phyloP scores from a whole-genome alignment of 2,329 filamentous ascomycete species.

The Pseudogymnoascus verrucosus region DNA sequence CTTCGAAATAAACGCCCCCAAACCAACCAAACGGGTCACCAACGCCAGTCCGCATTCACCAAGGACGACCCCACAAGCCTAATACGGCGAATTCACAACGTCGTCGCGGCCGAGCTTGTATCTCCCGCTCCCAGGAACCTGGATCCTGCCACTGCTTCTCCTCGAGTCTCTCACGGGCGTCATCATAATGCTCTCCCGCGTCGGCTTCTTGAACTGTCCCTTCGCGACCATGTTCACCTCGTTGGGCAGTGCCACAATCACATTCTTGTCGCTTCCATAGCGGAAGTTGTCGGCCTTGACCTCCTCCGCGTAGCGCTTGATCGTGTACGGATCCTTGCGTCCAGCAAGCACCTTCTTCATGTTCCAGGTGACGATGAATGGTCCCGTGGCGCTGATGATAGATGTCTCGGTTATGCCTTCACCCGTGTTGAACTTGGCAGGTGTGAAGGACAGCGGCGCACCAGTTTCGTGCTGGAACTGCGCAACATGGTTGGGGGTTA shows the following conservation, averaged over 20 bases:
- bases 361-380: constrained; percentile 95
- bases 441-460: constrained; percentile 76
- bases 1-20: not conserved
- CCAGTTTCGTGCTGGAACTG: constrained; percentile 97
- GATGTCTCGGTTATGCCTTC: constrained; percentile 75
- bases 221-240: constrained; percentile 97
- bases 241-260: constrained; percentile 93
- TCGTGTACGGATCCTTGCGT: constrained; percentile 81
- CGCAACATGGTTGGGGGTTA: constrained; percentile 86
- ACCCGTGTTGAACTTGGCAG: constrained; percentile 89
- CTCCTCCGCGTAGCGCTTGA: constrained; percentile 91
- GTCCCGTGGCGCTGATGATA: constrained; percentile 93
- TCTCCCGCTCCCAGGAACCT: constrained; percentile 46
- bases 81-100: constrained; percentile 67
- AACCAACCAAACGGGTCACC: not conserved
- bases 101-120: constrained; percentile 74
- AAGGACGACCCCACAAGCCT: constrained; percentile 12
- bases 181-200: constrained; percentile 80
- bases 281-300: constrained; percentile 99
- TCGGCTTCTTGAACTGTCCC: constrained; percentile 75
- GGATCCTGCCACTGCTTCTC: constrained; percentile 43
- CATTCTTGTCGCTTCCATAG: constrained; percentile 93
- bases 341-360: constrained; percentile 80
- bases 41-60: not conserved
- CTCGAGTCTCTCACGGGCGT: constrained; percentile 40